phyloP scores from a whole-genome alignment of 176 grass and related monocot species.

The Coix lacrymajobi region DNA sequence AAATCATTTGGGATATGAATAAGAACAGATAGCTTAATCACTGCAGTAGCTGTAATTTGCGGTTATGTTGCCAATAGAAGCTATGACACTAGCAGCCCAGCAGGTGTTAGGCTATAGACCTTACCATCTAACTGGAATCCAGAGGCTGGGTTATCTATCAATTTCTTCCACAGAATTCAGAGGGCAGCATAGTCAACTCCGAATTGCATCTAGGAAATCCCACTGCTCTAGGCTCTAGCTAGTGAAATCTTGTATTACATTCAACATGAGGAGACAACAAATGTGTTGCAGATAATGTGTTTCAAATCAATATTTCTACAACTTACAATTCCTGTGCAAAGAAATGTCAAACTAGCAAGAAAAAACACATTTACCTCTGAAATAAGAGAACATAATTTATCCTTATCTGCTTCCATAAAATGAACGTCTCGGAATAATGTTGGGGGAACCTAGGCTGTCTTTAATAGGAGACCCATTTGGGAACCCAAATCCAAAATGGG shows the following conservation, averaged over 20 bases:
- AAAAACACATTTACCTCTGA: constrained; percentile 1
- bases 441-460: too few relatives aligned
- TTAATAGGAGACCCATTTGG: too few relatives aligned
- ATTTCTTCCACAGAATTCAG: not conserved
- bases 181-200: not conserved
- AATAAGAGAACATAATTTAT: not conserved
- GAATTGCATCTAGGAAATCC: not conserved
- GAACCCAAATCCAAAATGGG: too few relatives aligned
- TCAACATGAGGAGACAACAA: not conserved
- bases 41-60: not conserved
- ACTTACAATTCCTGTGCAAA: not conserved
- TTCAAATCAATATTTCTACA: not conserved
- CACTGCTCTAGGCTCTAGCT: not conserved
- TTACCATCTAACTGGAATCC: not conserved
- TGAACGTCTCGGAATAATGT: not conserved
- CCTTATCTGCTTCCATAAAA: not conserved
- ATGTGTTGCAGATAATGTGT: not conserved
- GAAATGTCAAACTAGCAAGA: not conserved
- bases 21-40: constrained; percentile 5
- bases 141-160: not conserved
- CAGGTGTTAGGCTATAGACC: not conserved
- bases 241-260: constrained; percentile 19
- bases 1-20: not conserved
- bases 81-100: not conserved
- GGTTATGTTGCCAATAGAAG: not conserved